Evolutionary conservation across 495 filamentous ascomycete species (phyloP), one percentile per base, ranked within the genome.

Genomic region (Usnea hakonensis): DNA sequence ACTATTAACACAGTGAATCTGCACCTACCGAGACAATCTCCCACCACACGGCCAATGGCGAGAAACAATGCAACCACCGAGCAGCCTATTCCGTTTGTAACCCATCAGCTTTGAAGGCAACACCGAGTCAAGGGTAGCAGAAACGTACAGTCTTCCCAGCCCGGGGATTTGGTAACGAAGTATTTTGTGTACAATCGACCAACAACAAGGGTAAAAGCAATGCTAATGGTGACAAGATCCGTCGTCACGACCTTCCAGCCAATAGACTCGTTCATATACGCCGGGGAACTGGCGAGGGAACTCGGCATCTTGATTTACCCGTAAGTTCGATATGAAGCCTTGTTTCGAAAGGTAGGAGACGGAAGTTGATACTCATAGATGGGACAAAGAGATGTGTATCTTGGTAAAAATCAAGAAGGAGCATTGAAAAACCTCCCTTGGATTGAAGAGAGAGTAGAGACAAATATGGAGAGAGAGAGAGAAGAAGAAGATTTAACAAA

Each of bases 71-170:
- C 54, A 0, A 57, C 10, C 4, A 57, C 54, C 2, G 37, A 36
- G 16, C 11, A 0, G 36, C 36, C 54, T 57, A 19, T 40, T 23
- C 21, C 54, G n/a, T 5, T 1, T 10, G 8, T 2, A 0, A n/a
- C n/a, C n/a, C n/a, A 30, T 57, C 9, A 57, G 54, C 33, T 4
- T 16, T 17, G 5, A 17, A 38, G 5, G 4, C 11, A 14, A 2
- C n/a, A n/a, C 5, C 1, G 16, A 36, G 23, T 3, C 13, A 30
- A n/a, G 38, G 3, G 5, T 3, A 38, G 19, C 5, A 38, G 1
- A 13, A 23, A 8, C 38, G 0, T 59, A 36, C 48, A 60, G 23
- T 64, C 62, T n/a, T 64, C 62, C 62, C 62, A 64, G 13, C 62
- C 62, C 8, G 56, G 55, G n/a, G 41, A 19, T 16, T 38, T 48